Evolutionary conservation across 257 asterid species (phyloP).

Genomic region (Anisodus tanguticus): DNA sequence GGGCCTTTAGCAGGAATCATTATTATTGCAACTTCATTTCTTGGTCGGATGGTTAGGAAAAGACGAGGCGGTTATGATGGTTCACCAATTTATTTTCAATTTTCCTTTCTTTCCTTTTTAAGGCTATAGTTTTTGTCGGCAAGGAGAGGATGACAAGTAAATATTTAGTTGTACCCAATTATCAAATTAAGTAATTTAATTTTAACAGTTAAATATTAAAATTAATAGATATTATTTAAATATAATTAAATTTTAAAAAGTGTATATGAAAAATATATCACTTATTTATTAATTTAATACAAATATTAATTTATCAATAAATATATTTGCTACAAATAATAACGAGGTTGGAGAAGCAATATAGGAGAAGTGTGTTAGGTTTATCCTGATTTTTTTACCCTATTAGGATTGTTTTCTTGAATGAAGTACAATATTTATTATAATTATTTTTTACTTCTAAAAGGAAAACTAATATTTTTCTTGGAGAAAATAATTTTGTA

Average conservation of each 20-base stretch:
- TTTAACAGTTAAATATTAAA: neutral
- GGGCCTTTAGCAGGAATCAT: neutral
- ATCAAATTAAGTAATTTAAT: neutral
- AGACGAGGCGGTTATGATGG: neutral
- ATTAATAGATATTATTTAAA: neutral
- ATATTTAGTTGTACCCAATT: neutral
- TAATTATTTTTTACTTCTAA: no score
- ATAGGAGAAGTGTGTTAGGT: no score
- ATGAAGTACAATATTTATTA: no score
- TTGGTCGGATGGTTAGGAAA: neutral
- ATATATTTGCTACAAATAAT: no score
- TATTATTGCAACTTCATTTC: neutral
- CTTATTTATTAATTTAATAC: no score
- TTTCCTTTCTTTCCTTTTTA: neutral
- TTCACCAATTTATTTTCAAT: neutral
- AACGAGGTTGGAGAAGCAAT: no score
- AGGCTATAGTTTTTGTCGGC: constrained; percentile 18
- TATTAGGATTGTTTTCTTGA: no score
- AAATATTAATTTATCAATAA: no score
- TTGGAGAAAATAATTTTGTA: no score
- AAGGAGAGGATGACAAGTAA: neutral
- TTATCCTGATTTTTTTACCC: no score
- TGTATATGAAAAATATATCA: neutral
- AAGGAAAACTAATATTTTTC: no score
- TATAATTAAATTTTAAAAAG: neutral